Percentiles rank a stretch among this genome's conserved stretches.
Conservation (phyloP, 2,329 filamentous ascomycete genomes). For the Drechslerella dactyloides region DNA sequence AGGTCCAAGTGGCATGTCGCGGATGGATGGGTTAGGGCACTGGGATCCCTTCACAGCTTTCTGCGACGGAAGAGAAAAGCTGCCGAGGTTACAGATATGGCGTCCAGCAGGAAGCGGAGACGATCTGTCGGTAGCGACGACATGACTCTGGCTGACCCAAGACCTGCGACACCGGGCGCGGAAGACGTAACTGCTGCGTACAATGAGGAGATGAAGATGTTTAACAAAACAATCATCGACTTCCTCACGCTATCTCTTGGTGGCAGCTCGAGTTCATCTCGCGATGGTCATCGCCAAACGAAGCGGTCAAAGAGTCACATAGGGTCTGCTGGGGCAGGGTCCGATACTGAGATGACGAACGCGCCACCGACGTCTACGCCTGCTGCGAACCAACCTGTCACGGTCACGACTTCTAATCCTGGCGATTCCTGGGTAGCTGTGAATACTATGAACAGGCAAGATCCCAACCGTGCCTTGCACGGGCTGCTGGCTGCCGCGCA, state of each 20-base stretch:
- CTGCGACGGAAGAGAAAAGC: conserved; percentile 41
- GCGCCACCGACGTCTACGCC: conserved; percentile 29
- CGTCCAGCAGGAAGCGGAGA: conserved; percentile 41
- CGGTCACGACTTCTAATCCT: conserved; percentile 12
- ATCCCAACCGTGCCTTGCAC: conserved; percentile 34
- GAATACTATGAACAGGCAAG: conserved; percentile 35
- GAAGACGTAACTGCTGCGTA: conserved; percentile 24
- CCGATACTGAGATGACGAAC: conserved; percentile 46
- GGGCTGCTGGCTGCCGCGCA: conserved; percentile 39
- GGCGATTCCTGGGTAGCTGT: conserved; percentile 50
- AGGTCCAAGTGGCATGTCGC: conserved; percentile 53
- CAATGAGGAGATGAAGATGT: conserved; percentile 49
- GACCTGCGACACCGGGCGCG: conserved; percentile 22
- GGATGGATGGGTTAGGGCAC: conserved; percentile 51
- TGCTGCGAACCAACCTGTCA: conserved; percentile 1
- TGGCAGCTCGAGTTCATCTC: conserved; percentile 15
- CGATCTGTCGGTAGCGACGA: conserved; percentile 45
- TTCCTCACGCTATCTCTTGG: conserved; percentile 43
- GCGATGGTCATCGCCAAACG: conserved; percentile 43
- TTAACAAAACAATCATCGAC: conserved; percentile 48
- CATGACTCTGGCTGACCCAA: conserved; percentile 18
- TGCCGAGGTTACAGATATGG: conserved; percentile 39
- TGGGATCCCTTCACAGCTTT: conserved; percentile 51
- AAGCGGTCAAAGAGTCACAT: conserved; percentile 46
- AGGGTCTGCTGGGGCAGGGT: conserved; percentile 34